Percentiles rank a stretch among this genome's conserved stretches.
These are phyloP conservation scores for Xerocomus cyaneibrunnescens DNA, from an alignment of 1,284 basidiomycete genomes.

Conservation along the genomic window DNA sequence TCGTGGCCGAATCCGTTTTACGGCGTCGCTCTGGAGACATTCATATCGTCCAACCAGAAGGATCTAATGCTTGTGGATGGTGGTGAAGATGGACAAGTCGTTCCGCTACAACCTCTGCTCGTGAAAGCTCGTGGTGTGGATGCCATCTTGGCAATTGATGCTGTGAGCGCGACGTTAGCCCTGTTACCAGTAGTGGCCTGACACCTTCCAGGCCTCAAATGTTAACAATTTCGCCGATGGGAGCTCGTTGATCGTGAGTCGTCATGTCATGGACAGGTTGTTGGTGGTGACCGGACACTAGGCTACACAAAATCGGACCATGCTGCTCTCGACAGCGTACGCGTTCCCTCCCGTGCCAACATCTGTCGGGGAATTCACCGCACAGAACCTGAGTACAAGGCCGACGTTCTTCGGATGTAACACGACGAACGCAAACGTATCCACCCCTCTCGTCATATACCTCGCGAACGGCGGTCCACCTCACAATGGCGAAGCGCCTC, in stretches of 20 bases:
- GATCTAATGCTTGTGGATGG: constrained; percentile 43
- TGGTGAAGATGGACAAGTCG: constrained; percentile 43
- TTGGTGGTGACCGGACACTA: constrained; percentile 11
- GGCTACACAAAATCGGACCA: constrained; percentile 41
- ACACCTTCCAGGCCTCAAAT: constrained; percentile 28
- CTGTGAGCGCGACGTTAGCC: constrained; percentile 27
- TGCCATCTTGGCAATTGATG: constrained; percentile 54
- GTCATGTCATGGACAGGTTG: not conserved
- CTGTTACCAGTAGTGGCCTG: not conserved
- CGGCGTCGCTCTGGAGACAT: constrained; percentile 39
- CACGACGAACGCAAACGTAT: constrained; percentile 13
- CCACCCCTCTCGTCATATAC: constrained; percentile 42
- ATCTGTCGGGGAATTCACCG: constrained; percentile 31
- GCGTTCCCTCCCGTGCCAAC: constrained; percentile 44
- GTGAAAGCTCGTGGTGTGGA: constrained; percentile 52
- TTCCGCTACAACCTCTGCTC: constrained; percentile 54
- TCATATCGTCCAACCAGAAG: constrained; percentile 37
- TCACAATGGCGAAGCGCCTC: constrained; percentile 35
- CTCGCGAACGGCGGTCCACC: constrained; percentile 47
- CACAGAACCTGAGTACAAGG: constrained; percentile 37
- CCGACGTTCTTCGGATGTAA: constrained; percentile 51
- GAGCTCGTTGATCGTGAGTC: constrained; percentile 42
- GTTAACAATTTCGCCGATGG: constrained; percentile 41
- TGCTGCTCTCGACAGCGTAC: constrained; percentile 38
- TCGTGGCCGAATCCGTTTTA: constrained; percentile 45